Evolutionary conservation across 495 filamentous ascomycete genomes (phyloP).

Genomic region (Penicillium alfredii): DNA sequence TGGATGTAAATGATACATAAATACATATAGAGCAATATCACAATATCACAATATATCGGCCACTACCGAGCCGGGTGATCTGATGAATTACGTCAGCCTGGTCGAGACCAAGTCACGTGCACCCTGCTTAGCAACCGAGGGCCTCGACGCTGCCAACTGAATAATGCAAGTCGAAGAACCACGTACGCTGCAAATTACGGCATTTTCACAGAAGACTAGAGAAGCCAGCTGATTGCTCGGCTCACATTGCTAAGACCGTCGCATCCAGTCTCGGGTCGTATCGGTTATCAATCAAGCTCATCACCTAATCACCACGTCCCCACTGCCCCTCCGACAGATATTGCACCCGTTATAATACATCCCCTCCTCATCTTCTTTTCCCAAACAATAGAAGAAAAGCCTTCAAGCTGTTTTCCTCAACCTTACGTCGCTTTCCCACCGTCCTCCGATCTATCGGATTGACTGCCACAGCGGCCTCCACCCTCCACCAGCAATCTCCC

Average conservation of each 20-base stretch:
- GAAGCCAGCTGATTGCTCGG: no score
- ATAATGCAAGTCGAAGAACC: conserved; percentile 10
- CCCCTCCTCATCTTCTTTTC: conserved; percentile 5
- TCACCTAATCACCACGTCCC: conserved; percentile 11
- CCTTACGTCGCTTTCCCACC: conserved; percentile 59
- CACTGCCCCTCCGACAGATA: conserved; percentile 22
- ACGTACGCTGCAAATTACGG: background rate
- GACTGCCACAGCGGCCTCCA: conserved; percentile 58
- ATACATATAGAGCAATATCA: no score
- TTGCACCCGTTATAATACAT: conserved; percentile 13
- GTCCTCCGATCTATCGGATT: conserved; percentile 56
- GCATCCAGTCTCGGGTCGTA: no score
- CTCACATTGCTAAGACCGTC: no score
- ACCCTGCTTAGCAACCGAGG: conserved; percentile 25
- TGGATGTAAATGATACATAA: no score
- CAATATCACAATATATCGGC: no score
- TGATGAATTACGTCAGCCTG: conserved; percentile 12
- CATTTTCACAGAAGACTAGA: conserved; percentile 8
- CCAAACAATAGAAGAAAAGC: conserved; percentile 11
- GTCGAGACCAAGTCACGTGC: conserved; percentile 23
- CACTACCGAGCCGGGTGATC: no score
- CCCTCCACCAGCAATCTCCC: conserved; percentile 52
- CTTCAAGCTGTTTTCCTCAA: conserved; percentile 82
- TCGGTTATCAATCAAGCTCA: conserved; percentile 11
- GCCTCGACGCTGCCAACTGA: conserved; percentile 23